Percentiles rank a stretch among this genome's conserved stretches.
Conservation (phyloP, 2,329 filamentous ascomycete genomes). For the Aureobasidium melanogenum region DNA sequence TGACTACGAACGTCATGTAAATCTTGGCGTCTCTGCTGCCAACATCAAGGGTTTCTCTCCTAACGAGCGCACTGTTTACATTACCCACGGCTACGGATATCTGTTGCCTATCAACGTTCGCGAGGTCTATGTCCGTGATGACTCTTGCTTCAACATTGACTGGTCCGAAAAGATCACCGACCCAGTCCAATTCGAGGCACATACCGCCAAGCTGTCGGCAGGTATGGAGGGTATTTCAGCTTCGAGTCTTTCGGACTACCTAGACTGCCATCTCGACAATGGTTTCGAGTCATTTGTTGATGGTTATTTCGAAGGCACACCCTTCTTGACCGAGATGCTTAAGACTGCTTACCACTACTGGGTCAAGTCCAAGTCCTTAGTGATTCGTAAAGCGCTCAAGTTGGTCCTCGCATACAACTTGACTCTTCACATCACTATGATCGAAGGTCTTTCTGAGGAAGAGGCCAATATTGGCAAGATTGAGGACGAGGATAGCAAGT, state of each 20-base stretch:
- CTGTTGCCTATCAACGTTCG: conserved; percentile 87
- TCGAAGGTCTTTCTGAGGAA: conserved; percentile 80
- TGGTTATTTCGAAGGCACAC: conserved; percentile 91
- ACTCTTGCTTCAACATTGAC: conserved; percentile 85
- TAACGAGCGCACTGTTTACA: conserved; percentile 63
- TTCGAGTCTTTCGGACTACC: conserved; percentile 76
- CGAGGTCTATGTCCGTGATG: conserved; percentile 85
- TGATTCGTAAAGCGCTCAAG: conserved; percentile 92
- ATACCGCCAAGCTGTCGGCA: conserved; percentile 81
- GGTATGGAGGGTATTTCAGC: conserved; percentile 80
- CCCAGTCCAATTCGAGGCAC: conserved; percentile 73
- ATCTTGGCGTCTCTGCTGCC: conserved; percentile 77
- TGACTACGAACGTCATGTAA: conserved; percentile 86
- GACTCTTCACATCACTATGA: conserved; percentile 87
- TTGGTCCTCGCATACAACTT: conserved; percentile 93
- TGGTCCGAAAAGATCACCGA: conserved; percentile 80
- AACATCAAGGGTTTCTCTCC: conserved; percentile 82
- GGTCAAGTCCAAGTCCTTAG: conserved; percentile 73
- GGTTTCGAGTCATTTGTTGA: conserved; percentile 91
- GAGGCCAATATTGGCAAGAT: conserved; percentile 72
- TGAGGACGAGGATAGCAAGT: conserved; percentile 76
- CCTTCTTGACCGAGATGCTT: conserved; percentile 89
- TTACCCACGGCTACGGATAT: conserved; percentile 93
- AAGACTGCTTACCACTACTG: conserved; percentile 95
- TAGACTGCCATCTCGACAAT: conserved; percentile 88